phyloP scores from a whole-genome alignment of 1,284 basidiomycete species.

The Ceratobasidium sp. region DNA sequence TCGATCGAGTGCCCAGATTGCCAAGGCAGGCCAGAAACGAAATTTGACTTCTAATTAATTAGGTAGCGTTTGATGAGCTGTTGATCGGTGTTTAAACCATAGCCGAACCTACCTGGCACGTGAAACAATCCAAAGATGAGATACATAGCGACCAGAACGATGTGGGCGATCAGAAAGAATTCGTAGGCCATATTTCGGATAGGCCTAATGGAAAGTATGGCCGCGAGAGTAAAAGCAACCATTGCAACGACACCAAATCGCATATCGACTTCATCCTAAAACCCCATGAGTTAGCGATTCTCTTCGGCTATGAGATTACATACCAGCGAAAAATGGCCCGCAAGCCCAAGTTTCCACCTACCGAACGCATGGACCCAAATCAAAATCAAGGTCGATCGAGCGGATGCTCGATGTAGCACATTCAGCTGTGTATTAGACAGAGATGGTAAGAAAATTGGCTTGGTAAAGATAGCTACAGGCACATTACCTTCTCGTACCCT shows the following conservation, averaged over 20 bases:
- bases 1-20: constrained; percentile 74
- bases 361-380: constrained; percentile 44
- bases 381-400: constrained; percentile 41
- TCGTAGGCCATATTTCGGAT: constrained; percentile 60
- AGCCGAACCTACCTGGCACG: constrained; percentile 51
- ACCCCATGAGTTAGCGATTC: neutral
- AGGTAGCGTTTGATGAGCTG: constrained; percentile 42
- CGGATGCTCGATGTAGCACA: constrained; percentile 44
- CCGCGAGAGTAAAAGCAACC: constrained; percentile 57
- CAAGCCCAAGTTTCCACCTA: constrained; percentile 29
- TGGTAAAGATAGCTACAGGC: neutral
- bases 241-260: constrained; percentile 55
- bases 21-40: constrained; percentile 65
- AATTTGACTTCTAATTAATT: constrained; percentile 54
- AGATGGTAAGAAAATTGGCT: neutral
- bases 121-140: constrained; percentile 54
- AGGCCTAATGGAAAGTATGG: constrained; percentile 57
- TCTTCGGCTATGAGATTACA: neutral
- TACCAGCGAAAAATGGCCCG: constrained; percentile 12
- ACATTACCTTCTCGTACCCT: constrained; percentile 42
- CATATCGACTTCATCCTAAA: constrained; percentile 25
- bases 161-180: constrained; percentile 62
- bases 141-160: constrained; percentile 54
- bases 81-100: constrained; percentile 5
- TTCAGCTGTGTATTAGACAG: constrained; percentile 35